Percentiles rank a stretch among this genome's conserved stretches.
Evolutionary conservation across 2,329 filamentous ascomycete species (phyloP).

Genomic region (Diaporthe citri): DNA sequence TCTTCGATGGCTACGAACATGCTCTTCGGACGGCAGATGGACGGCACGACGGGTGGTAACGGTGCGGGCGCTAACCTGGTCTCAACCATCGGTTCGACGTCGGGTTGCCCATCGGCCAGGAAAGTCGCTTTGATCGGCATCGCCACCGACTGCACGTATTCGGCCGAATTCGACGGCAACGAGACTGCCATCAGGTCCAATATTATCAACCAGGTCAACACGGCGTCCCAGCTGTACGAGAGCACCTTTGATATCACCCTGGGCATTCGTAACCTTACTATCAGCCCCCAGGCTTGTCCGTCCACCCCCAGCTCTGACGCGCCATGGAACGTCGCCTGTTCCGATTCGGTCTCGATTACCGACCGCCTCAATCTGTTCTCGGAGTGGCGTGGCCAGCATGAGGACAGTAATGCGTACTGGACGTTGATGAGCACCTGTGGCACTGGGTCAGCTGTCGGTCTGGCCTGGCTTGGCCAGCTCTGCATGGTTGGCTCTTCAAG

Average conservation of each 20-base stretch:
- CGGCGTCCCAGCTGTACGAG: constrained; percentile 89
- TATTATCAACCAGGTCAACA: constrained; percentile 86
- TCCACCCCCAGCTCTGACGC: constrained; percentile 73
- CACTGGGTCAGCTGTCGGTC: constrained; percentile 86
- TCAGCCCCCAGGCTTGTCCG: constrained; percentile 82
- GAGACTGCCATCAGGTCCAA: constrained; percentile 76
- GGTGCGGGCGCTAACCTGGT: constrained; percentile 84
- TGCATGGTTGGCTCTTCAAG: constrained; percentile 73
- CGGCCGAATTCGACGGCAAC: constrained; percentile 70
- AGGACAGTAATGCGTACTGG: constrained; percentile 93
- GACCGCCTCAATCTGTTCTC: constrained; percentile 90
- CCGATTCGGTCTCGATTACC: constrained; percentile 72
- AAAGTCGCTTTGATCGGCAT: constrained; percentile 93
- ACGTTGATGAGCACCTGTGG: constrained; percentile 86
- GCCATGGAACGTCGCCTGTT: constrained; percentile 88
- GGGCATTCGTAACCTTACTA: constrained; percentile 86
- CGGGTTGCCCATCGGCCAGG: constrained; percentile 89
- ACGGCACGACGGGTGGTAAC: constrained; percentile 77
- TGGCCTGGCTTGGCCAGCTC: constrained; percentile 93
- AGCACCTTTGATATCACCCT: constrained; percentile 94
- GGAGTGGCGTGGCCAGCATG: constrained; percentile 82
- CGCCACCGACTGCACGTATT: constrained; percentile 94
- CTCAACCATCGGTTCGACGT: constrained; percentile 81
- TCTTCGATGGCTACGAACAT: constrained; percentile 69
- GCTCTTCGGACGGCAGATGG: constrained; percentile 83